phyloP scores from a whole-genome alignment of 805 yeast species.

The Metschnikowia cerradonensis region DNA sequence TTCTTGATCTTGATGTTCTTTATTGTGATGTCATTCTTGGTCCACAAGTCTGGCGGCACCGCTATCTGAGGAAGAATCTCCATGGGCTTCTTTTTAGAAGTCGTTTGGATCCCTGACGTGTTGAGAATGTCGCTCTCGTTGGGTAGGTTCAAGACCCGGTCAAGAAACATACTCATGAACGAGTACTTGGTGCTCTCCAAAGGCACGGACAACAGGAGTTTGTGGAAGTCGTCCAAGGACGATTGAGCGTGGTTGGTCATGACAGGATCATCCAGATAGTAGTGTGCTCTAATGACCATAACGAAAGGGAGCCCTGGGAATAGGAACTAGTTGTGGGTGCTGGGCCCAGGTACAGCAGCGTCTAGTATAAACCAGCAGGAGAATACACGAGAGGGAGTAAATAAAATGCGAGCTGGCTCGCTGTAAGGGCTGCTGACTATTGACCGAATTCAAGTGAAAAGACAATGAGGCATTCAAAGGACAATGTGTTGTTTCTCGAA shows the following conservation, averaged over 20 bases:
- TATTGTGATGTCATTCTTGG: conserved; percentile 27
- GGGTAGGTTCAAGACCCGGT: conserved; percentile 22
- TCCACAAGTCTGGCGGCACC: conserved; percentile 38
- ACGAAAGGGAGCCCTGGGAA: background rate
- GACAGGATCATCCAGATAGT: background rate
- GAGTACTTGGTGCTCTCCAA: conserved; percentile 25
- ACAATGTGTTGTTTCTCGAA: background rate
- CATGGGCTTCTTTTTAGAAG: background rate
- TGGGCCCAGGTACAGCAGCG: background rate
- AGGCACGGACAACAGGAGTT: conserved; percentile 26
- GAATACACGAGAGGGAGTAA: background rate
- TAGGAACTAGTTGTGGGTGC: background rate
- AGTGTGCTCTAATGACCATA: background rate
- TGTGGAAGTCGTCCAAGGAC: conserved; percentile 15
- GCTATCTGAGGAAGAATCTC: conserved; percentile 33
- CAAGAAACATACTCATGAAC: conserved; percentile 24
- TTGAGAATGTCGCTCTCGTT: conserved; percentile 16
- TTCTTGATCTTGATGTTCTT: conserved; percentile 31
- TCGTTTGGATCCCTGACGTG: background rate
- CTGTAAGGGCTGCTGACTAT: background rate
- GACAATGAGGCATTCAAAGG: background rate
- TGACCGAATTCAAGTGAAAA: background rate
- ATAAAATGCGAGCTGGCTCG: background rate
- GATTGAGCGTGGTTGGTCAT: background rate
- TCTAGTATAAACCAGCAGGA: background rate